A percentile compares a stretch with the other conserved stretches of the same genome.
phyloP scores from a whole-genome alignment of 2,329 filamentous ascomycete species.

The Drechslera avenae region DNA sequence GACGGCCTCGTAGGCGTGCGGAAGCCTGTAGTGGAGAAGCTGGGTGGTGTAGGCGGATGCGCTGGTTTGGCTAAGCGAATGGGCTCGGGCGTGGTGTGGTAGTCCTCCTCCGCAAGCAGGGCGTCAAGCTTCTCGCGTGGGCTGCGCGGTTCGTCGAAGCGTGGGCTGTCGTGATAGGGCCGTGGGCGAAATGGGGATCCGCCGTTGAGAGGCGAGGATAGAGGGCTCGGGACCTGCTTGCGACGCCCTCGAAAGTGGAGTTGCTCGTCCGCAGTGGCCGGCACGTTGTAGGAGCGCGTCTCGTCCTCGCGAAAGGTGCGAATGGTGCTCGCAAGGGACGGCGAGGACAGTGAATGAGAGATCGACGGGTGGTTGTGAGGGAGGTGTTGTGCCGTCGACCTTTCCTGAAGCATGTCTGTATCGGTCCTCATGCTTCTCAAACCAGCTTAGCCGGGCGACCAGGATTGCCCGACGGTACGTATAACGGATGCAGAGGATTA shows the following conservation, averaged over 20 bases:
- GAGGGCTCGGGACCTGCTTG: constrained; percentile 37
- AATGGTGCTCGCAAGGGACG: constrained; percentile 40
- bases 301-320: constrained; percentile 38
- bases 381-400: constrained; percentile 10
- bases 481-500: constrained; percentile 1
- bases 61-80: constrained; percentile 21
- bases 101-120: constrained; percentile 43
- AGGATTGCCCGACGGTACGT: constrained; percentile 20
- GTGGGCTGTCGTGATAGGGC: constrained; percentile 40
- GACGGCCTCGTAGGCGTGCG: constrained; percentile 26
- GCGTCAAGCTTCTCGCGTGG: constrained; percentile 48
- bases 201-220: constrained; percentile 25
- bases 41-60: constrained; percentile 16
- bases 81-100: constrained; percentile 13
- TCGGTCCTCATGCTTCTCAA: constrained; percentile 37
- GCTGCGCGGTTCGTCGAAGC: constrained; percentile 45
- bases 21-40: constrained; percentile 19
- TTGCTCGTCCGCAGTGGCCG: constrained; percentile 26
- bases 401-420: constrained; percentile 39
- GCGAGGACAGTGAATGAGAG: constrained; percentile 15
- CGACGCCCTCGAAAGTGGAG: constrained; percentile 19
- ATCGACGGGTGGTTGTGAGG: constrained; percentile 17
- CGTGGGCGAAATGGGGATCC: constrained; percentile 18
- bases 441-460: constrained; percentile 35
- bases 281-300: constrained; percentile 28